Conservation (phyloP, 176 grass and related monocot genomes). For the Leersia perrieri region DNA sequence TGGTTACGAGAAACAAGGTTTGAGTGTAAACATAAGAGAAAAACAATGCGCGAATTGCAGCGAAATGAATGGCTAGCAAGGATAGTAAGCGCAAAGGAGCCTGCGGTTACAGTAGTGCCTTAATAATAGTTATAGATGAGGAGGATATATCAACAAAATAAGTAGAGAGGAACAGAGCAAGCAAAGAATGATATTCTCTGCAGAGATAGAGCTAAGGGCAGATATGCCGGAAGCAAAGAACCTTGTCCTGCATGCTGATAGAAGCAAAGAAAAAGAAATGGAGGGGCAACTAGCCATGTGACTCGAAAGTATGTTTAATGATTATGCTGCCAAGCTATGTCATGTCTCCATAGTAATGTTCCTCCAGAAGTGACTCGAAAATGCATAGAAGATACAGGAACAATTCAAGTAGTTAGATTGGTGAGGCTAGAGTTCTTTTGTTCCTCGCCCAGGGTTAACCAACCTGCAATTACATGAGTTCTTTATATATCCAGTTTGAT, state of each 20-base stretch:
- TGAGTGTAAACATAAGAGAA: not conserved
- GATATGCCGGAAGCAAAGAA: not conserved
- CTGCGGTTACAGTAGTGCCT: not conserved
- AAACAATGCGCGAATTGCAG: not conserved
- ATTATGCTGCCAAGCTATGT: not conserved
- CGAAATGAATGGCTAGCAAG: not conserved
- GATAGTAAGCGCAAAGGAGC: not conserved
- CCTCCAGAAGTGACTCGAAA: not conserved
- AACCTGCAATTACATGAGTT: too few species aligned
- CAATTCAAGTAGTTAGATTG: too few species aligned
- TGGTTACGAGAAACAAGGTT: not conserved
- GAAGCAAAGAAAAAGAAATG: not conserved
- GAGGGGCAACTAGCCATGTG: not conserved
- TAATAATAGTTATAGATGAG: not conserved
- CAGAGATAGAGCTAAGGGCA: not conserved
- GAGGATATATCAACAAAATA: not conserved
- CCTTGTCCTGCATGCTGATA: not conserved
- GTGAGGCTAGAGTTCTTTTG: too few species aligned
- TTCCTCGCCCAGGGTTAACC: too few species aligned
- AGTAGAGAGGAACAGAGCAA: not conserved
- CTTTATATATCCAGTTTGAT: too few species aligned
- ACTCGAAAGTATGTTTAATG: not conserved
- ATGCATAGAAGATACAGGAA: too few species aligned
- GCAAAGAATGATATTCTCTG: not conserved
- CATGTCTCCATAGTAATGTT: not conserved